Evolutionary conservation across 1,284 basidiomycete species (phyloP).

Genomic region (Malassezia vespertilionis): DNA sequence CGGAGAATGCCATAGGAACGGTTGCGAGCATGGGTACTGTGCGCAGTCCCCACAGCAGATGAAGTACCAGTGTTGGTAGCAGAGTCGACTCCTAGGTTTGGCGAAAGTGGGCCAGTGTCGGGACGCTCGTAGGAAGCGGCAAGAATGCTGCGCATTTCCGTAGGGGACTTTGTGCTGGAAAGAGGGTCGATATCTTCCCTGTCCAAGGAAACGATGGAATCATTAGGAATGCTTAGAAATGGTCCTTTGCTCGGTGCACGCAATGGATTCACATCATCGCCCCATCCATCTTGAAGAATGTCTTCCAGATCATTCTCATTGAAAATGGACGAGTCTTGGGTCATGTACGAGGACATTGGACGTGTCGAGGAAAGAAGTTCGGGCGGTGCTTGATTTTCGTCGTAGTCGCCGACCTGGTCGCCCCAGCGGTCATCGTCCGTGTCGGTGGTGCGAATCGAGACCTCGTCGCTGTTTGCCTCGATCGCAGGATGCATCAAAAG

Average conservation of each 20-base stretch:
- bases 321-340: constrained; percentile 1
- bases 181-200: constrained; percentile 7
- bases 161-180: background rate
- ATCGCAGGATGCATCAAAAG: background rate
- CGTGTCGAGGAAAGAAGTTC: constrained; percentile 5
- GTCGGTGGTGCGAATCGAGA: constrained; percentile 24
- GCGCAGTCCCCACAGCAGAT: constrained; percentile 5
- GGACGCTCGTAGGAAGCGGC: background rate
- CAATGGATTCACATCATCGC: background rate
- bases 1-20: constrained; percentile 7
- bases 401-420: constrained; percentile 49
- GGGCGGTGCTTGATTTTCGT: constrained; percentile 12
- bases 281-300: constrained; percentile 12
- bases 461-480: constrained; percentile 17
- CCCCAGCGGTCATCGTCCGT: constrained; percentile 84
- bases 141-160: constrained; percentile 11
- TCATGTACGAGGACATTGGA: constrained; percentile 1
- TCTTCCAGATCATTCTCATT: constrained; percentile 6
- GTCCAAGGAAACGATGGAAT: constrained; percentile 9
- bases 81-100: background rate
- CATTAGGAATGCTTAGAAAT: constrained; percentile 7
- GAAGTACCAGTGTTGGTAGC: background rate
- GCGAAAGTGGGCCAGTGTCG: background rate
- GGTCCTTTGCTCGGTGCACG: constrained; percentile 2
- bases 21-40: constrained; percentile 13